Conservation (phyloP, 2,329 filamentous ascomycete species). For the Colletotrichum sidae region DNA sequence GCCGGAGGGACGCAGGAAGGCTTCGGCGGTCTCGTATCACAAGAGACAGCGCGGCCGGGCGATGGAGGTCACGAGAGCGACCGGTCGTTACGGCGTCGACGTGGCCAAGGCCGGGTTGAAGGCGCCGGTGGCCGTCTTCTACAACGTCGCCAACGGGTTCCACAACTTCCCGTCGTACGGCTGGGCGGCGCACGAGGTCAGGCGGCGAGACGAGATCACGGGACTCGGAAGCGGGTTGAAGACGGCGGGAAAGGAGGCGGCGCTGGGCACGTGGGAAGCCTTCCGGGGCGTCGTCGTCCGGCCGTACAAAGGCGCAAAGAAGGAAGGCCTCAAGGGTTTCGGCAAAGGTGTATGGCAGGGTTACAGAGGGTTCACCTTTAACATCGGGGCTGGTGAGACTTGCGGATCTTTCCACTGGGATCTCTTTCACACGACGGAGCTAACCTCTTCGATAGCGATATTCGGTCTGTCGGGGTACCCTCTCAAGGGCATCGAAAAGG, state of each 20-base stretch:
- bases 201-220: conserved; percentile 74
- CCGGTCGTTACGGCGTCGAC: conserved; percentile 68
- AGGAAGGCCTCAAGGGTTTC: conserved; percentile 71
- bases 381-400: conserved; percentile 49
- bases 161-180: conserved; percentile 78
- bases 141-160: conserved; percentile 77
- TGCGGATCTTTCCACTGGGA: background rate
- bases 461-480: conserved; percentile 62
- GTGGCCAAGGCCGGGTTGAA: conserved; percentile 72
- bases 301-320: conserved; percentile 71
- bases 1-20: conserved; percentile 7
- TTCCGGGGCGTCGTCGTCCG: conserved; percentile 75
- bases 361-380: conserved; percentile 57
- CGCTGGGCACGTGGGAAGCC: conserved; percentile 74
- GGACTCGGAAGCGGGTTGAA: conserved; percentile 69
- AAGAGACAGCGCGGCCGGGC: conserved; percentile 23
- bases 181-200: conserved; percentile 72
- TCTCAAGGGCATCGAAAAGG: conserved; percentile 65
- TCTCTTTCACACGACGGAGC: no score
- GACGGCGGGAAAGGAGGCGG: conserved; percentile 74
- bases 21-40: background rate
- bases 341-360: conserved; percentile 67
- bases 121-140: conserved; percentile 75
- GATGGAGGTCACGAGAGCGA: conserved; percentile 47
- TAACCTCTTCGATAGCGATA: conserved; percentile 46